Conservation (phyloP, 2,329 filamentous ascomycete genomes). For the Botryosphaeria dothidea region DNA sequence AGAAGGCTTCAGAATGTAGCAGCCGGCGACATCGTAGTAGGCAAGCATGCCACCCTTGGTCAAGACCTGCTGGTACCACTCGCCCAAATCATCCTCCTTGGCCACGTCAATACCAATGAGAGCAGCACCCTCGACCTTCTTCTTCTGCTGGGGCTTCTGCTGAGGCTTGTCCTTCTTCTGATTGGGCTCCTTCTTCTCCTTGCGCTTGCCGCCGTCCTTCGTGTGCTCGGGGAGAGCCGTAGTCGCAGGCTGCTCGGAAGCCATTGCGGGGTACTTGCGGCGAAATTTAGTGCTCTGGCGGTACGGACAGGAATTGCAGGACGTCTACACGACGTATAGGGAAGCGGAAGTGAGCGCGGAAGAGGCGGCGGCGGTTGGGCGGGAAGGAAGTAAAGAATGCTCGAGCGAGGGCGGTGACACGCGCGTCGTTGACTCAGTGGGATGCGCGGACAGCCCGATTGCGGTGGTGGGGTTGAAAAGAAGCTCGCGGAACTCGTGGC, state of each 20-base stretch:
- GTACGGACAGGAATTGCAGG: neutral
- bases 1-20: conserved; percentile 77
- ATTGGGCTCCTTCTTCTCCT: conserved; percentile 23
- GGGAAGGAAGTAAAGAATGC: neutral
- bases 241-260: conserved; percentile 15
- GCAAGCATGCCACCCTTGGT: conserved; percentile 97
- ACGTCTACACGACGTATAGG: neutral
- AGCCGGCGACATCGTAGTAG: conserved; percentile 97
- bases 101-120: conserved; percentile 84
- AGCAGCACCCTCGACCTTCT: conserved; percentile 57
- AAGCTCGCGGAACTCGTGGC: neutral
- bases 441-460: neutral
- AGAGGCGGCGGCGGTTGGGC: conserved; percentile 1
- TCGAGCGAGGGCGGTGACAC: conserved; percentile 6
- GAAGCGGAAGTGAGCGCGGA: neutral
- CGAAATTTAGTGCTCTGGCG: neutral
- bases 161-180: conserved; percentile 22
- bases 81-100: conserved; percentile 84
- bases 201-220: conserved; percentile 18
- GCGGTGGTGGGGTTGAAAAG: conserved; percentile 17
- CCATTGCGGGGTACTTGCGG: conserved; percentile 15
- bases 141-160: conserved; percentile 45
- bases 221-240: conserved; percentile 18
- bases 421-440: conserved; percentile 14
- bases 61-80: conserved; percentile 98